Base-by-base conservation (phyloP, 352 stramenopile species). In the Globisporangium perplexum region DNA sequence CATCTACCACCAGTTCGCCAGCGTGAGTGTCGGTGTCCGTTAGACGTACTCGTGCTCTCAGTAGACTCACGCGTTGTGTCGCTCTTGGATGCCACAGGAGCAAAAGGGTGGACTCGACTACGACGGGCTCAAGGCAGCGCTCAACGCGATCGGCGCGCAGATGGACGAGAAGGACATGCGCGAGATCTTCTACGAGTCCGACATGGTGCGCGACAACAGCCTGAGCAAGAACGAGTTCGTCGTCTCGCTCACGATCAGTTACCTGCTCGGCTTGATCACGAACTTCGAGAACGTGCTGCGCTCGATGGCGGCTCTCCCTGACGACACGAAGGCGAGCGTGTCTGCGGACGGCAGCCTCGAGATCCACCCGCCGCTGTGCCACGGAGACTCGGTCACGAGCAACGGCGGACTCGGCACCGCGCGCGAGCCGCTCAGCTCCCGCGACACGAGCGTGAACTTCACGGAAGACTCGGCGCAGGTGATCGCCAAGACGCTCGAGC, bases 151-250 rank as follows among this genome's bases (percentile, higher is more conserved):
- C 12, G 82, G 82, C 0, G 77, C 78, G 18, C 63, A 82, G 12
- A 90, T 90, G 62, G 71, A 86, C 28, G 74, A 88, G 51, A 62
- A 68, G 3, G 80, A 88, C 43, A 71, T 91, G 67, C 62, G 66
- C 7, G 79, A 91, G 49, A 85, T 93, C 56, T 93, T 93, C 57
- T 88, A 92, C 60, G 84, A 93, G 64, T 89, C 83, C n/a, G 84
- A 96, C 68, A 87, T 96, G 71, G 82, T 90, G 58, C 77, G 83
- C 39, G 83, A 96, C 69, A 89, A 91, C 54, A 75, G 72, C 26
- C 53, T 96, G 45, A 92, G 77, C 47, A 79, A 89, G 47, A 93
- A 93, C 50, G 85, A 96, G 51, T 95, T 96, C 56, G 59, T 95
- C 23, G 66, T 93, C 8, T 94, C 79, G 39, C 71, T 96, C 28